Conservation (phyloP, 768 basidiomycete species). For the Hericium rajendrae region DNA sequence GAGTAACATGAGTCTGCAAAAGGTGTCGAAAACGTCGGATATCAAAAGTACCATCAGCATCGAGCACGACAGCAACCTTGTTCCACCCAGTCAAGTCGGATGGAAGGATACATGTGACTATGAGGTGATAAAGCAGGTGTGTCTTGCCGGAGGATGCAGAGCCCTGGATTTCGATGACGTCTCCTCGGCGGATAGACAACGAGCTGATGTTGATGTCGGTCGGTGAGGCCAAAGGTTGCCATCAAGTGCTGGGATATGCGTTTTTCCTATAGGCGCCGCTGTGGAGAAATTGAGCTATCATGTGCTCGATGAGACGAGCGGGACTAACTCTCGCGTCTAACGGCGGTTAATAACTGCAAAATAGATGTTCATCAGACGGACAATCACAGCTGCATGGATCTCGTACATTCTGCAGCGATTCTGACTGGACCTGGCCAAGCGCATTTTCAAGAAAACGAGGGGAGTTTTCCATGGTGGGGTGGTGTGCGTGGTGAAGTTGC, state of each 20-base stretch:
- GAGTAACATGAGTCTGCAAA: slow-evolving; percentile 36
- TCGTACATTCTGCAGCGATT: neutral
- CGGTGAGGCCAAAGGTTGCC: slow-evolving; percentile 15
- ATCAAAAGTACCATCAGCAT: slow-evolving; percentile 62
- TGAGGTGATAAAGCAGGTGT: slow-evolving; percentile 59
- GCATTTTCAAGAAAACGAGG: too few species aligned
- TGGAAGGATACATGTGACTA: slow-evolving; percentile 52
- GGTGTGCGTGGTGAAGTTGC: too few species aligned
- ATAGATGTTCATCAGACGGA: neutral
- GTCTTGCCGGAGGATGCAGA: slow-evolving; percentile 69
- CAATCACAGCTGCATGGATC: neutral
- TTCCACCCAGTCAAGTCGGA: slow-evolving; percentile 41
- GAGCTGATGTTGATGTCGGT: slow-evolving; percentile 5
- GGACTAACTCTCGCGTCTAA: neutral
- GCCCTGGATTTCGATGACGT: slow-evolving; percentile 72
- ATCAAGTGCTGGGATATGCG: slow-evolving; percentile 24
- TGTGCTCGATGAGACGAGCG: neutral
- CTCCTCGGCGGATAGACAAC: slow-evolving; percentile 37
- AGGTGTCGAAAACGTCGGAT: slow-evolving; percentile 43
- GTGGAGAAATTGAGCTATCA: neutral
- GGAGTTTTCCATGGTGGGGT: too few species aligned
- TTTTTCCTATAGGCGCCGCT: neutral
- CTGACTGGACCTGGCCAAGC: neutral
- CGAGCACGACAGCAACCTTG: slow-evolving; percentile 58
- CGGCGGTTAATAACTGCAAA: neutral